These are phyloP conservation scores for Xylariales sp. DNA, from an alignment of 2,329 filamentous ascomycete genomes.

Conservation along the genomic window DNA sequence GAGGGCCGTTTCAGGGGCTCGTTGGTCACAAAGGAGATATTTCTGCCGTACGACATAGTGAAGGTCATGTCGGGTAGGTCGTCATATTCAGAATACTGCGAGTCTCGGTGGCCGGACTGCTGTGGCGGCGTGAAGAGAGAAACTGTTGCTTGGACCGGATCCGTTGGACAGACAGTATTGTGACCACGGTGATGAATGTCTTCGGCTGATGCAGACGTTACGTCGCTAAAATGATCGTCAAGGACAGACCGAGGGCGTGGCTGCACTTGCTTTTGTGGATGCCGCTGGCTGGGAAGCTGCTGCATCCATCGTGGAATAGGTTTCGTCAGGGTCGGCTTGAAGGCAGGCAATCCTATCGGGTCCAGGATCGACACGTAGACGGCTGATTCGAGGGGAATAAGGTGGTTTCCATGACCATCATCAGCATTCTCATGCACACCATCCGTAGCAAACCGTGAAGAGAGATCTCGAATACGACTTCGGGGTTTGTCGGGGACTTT, in stretches of 20 bases:
- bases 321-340: constrained; percentile 45
- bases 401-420: constrained; percentile 15
- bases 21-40: constrained; percentile 28
- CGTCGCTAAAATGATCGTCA: constrained; percentile 19
- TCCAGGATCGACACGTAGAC: constrained; percentile 49
- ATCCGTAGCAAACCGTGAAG: constrained; percentile 9
- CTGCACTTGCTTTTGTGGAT: constrained; percentile 5
- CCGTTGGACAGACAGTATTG: constrained; percentile 15
- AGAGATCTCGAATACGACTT: neutral
- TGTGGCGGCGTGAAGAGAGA: constrained; percentile 1
- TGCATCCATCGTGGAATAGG: constrained; percentile 47
- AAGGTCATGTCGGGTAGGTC: constrained; percentile 7
- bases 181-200: neutral
- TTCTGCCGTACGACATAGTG: constrained; percentile 13
- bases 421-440: constrained; percentile 13
- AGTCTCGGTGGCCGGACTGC: neutral
- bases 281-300: constrained; percentile 17
- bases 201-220: constrained; percentile 1
- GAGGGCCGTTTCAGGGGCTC: constrained; percentile 37
- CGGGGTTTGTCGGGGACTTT: constrained; percentile 1
- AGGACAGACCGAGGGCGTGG: constrained; percentile 20
- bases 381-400: constrained; percentile 24
- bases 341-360: constrained; percentile 41
- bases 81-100: constrained; percentile 1
- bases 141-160: neutral